A percentile compares a stretch with the other conserved stretches of the same genome.
These are phyloP conservation scores for Zygosaccharomyces pseudobailii DNA, from an alignment of 1,139 yeast species.

Conservation along the genomic window DNA sequence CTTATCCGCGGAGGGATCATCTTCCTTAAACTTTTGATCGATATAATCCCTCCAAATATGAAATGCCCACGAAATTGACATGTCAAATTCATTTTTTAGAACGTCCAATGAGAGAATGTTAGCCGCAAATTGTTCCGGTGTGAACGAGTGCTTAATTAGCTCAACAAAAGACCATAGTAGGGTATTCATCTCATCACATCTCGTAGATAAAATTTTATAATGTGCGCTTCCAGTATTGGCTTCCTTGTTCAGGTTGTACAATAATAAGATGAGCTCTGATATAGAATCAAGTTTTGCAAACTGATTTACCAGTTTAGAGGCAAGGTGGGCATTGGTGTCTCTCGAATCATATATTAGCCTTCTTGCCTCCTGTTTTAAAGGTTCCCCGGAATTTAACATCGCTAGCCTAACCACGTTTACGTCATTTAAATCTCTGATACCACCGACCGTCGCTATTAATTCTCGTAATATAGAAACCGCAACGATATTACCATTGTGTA, in stretches of 20 bases:
- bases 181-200: conserved; percentile 66
- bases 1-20: conserved; percentile 22
- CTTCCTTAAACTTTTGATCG: conserved; percentile 14
- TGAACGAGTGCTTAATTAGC: conserved; percentile 50
- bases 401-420: conserved; percentile 49
- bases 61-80: conserved; percentile 67
- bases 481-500: conserved; percentile 57
- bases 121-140: conserved; percentile 36
- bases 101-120: conserved; percentile 44
- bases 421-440: conserved; percentile 52
- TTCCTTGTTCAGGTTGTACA: conserved; percentile 49
- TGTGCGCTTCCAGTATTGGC: conserved; percentile 46
- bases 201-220: conserved; percentile 65
- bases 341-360: conserved; percentile 61
- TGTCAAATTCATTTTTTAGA: conserved; percentile 45
- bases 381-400: conserved; percentile 60
- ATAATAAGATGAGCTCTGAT: conserved; percentile 60
- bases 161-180: conserved; percentile 63
- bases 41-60: conserved; percentile 64
- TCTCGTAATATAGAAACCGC: conserved; percentile 70
- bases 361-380: conserved; percentile 54
- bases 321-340: conserved; percentile 45
- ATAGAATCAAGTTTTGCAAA: conserved; percentile 46
- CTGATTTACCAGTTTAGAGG: conserved; percentile 47
- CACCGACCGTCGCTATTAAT: conserved; percentile 72